Evolutionary conservation across 2,329 filamentous ascomycete species (phyloP).

Genomic region (Fusarium bactridioides): DNA sequence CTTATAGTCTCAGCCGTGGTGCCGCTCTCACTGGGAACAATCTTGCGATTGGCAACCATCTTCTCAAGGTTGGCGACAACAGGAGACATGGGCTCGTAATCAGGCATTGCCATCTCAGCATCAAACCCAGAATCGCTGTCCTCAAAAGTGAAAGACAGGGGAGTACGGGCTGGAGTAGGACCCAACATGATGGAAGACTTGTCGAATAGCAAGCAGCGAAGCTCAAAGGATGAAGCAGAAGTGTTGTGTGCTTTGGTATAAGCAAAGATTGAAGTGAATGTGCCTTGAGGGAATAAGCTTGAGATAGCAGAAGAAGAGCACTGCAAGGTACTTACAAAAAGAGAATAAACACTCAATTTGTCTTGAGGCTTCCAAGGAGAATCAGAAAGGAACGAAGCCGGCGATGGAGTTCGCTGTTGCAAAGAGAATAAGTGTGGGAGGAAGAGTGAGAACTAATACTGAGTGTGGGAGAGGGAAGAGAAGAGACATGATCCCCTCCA

Average conservation of each 20-base stretch:
- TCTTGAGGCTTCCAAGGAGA: background rate
- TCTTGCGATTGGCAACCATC: background rate
- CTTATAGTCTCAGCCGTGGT: background rate
- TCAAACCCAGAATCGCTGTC: background rate
- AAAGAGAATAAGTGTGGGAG: background rate
- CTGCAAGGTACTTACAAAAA: slow-evolving; percentile 3
- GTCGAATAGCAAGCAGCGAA: background rate
- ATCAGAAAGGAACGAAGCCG: background rate
- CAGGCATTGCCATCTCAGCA: background rate
- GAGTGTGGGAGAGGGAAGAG: background rate
- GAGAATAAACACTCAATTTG: background rate
- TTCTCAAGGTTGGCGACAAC: slow-evolving; percentile 13
- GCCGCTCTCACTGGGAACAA: background rate
- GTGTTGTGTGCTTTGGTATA: background rate
- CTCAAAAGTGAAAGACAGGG: background rate
- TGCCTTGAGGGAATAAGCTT: background rate
- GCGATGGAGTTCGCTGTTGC: background rate
- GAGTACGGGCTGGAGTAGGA: slow-evolving; percentile 1
- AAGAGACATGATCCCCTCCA: background rate
- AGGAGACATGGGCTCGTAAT: slow-evolving; percentile 6
- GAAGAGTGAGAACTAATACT: background rate
- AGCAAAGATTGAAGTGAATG: background rate
- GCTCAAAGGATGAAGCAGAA: background rate
- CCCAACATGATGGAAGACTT: background rate
- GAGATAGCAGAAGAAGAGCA: background rate